Base-by-base conservation (phyloP, 1,284 basidiomycete species). In the Malassezia vespertilionis region DNA sequence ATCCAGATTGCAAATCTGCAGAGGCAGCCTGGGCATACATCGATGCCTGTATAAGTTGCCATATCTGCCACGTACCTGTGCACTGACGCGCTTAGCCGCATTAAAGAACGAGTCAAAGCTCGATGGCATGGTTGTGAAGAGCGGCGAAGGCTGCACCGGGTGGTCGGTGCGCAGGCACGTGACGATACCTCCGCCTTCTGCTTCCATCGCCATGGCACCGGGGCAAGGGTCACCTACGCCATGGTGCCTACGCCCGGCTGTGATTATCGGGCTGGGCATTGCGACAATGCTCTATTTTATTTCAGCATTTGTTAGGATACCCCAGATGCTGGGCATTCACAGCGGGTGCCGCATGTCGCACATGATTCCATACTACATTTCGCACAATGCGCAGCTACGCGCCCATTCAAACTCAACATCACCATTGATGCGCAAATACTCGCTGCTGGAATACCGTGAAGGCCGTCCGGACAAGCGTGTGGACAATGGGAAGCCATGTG, bases 361-460 rank as follows among this genome's bases (percentile, higher is more conserved):
- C 76, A 97, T 97, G 93, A 84, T 79, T 4, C 91, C 90, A 1
- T 83, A 83, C 5, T 97, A 96, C 71, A 48, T 71, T 21, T 73
- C 85, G 31, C 76, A 82, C 27, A 55, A 57, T 15, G 52, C 46
- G 33, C 46, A 54, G 27, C 52, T 63, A 21, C 58, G 63, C 4
- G 40, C 64, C 74, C 85, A 72, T 46, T 74, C 78, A 12, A 80
- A 84, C 80, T 82, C 80, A 23, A 77, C 80, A 17, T 40, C 42
- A 2, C 42, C 48, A 4, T 73, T 86, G 5, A 80, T 80, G 17
- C 70, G 71, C 17, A 78, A 86, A 48, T 96, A 96, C 71, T 80
- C 79, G 2, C 76, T 96, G 21, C 88, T 81, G 75, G 74, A 96
- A 22, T 99, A 99, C 70, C 80, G 89, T 20, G 93, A 99, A 26